Evolutionary conservation across 352 stramenopile genomes (phyloP), one percentile per base, ranked within the genome.

Genomic region (Plasmopara muralis): DNA sequence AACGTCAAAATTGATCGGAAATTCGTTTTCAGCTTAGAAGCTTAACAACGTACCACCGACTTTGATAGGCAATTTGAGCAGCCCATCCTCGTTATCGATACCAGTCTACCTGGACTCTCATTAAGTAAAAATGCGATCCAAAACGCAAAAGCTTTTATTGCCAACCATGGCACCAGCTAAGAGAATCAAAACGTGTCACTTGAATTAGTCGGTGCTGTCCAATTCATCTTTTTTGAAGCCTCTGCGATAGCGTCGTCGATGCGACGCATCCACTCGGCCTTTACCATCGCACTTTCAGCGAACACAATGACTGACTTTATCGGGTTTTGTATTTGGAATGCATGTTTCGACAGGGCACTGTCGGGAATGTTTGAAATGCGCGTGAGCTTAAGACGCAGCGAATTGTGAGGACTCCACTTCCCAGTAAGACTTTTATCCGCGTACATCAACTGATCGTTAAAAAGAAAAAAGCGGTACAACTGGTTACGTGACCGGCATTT

Each of bases 401-500:
- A 87, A 43, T 93, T 89, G 65, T 95, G 84, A 5, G 84, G 82
- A 47, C 87, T 92, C 80, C 79, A 95, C 42, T 79, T 75, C 2
- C 82, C 80, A 6, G 72, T 86, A 56, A 95, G 83, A 20, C 68
- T 66, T 47, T 87, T 86, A 57, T 93, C 84, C 2, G 75, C 76
- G 47, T 92, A 95, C 49, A 93, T 28, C 2, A 92, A 51, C 58
- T 93, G 84, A 43, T 95, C 83, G 50, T 92, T 92, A 65, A 93
- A 95, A 13, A 92, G 75, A 58, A 95, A 92, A 50, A 95, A 95
- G 9, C 83, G 82, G 52, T 95, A 95, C 12, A 73, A 64, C 31
- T 87, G 77, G 55, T 89, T 91, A 14, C 89, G 76, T 9, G 79
- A 97, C 20, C 94, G 77, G 43, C 90, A 97, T 39, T 88, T 89